Percentiles rank a stretch among this genome's conserved stretches.
These are phyloP conservation scores for Baeospora myosura DNA, from an alignment of 1,284 basidiomycete species.

Conservation along the genomic window DNA sequence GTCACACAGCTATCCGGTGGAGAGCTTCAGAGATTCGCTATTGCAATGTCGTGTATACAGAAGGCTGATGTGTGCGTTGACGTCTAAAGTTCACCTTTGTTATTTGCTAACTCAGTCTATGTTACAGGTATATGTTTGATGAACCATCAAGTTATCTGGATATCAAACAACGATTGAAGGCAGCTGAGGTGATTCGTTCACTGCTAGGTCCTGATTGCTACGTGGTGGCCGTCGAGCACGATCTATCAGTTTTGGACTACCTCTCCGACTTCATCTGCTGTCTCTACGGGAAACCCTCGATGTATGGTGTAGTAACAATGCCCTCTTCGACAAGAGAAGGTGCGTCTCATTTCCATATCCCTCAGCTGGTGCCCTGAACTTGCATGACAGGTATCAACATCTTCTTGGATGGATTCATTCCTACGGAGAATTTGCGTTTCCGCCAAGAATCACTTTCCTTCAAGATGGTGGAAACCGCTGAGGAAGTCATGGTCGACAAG, in stretches of 20 bases:
- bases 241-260: constrained; percentile 94
- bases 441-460: constrained; percentile 90
- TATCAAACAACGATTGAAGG: constrained; percentile 87
- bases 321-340: constrained; percentile 95
- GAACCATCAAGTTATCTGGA: constrained; percentile 97
- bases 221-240: constrained; percentile 95
- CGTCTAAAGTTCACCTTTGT: constrained; percentile 6
- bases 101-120: constrained; percentile 3
- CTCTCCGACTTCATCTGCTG: constrained; percentile 96
- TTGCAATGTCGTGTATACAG: constrained; percentile 90
- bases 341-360: constrained; percentile 24
- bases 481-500: constrained; percentile 79
- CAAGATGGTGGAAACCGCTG: constrained; percentile 92
- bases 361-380: constrained; percentile 2
- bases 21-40: constrained; percentile 94
- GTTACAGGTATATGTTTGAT: constrained; percentile 86
- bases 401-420: constrained; percentile 95
- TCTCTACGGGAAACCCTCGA: constrained; percentile 92
- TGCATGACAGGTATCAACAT: constrained; percentile 85
- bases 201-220: constrained; percentile 79
- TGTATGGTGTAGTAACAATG: constrained; percentile 98
- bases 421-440: constrained; percentile 97
- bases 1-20: constrained; percentile 85
- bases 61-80: constrained; percentile 72
- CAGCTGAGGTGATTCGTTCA: constrained; percentile 92